Percentiles rank a stretch among this genome's conserved stretches.
phyloP scores from a whole-genome alignment of 805 yeast species.

The Metschnikowia continentalis region DNA sequence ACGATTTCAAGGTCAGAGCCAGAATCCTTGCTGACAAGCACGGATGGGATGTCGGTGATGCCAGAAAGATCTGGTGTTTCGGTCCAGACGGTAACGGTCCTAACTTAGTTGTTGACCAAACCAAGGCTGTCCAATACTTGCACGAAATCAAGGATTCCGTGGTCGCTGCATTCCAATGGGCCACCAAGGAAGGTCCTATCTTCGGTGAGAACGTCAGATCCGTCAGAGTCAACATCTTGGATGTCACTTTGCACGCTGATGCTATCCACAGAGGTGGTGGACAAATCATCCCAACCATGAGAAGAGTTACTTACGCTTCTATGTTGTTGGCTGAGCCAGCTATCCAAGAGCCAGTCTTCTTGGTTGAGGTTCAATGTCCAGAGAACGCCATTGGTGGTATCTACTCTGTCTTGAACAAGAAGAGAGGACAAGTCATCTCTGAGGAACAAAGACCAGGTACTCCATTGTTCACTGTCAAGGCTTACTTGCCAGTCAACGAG shows the following conservation, averaged over 20 bases:
- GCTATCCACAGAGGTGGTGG: slow-evolving; percentile 99
- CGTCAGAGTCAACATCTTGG: slow-evolving; percentile 95
- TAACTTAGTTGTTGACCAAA: slow-evolving; percentile 97
- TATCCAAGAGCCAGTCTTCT: slow-evolving; percentile 98
- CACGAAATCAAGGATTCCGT: slow-evolving; percentile 98
- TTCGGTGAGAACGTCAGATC: slow-evolving; percentile 96
- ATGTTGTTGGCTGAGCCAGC: slow-evolving; percentile 98
- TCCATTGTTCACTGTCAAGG: slow-evolving; percentile 99
- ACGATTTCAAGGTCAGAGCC: slow-evolving; percentile 98
- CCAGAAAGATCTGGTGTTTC: slow-evolving; percentile 99
- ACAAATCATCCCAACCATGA: slow-evolving; percentile 99
- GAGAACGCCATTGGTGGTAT: slow-evolving; percentile 99
- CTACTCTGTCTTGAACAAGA: slow-evolving; percentile 97
- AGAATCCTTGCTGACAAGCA: slow-evolving; percentile 97
- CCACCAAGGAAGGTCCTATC: slow-evolving; percentile 99
- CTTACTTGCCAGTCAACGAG: slow-evolving; percentile 99
- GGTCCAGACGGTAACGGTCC: slow-evolving; percentile 99
- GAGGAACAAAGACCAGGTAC: slow-evolving; percentile 99
- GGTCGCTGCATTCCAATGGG: slow-evolving; percentile 99
- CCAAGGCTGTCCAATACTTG: slow-evolving; percentile 99
- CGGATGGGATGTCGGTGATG: slow-evolving; percentile 99
- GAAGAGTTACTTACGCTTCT: slow-evolving; percentile 99
- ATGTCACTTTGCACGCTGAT: slow-evolving; percentile 99
- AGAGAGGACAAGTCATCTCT: slow-evolving; percentile 99
- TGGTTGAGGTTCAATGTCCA: slow-evolving; percentile 99